These are phyloP conservation scores for Globisporangium polare DNA, from an alignment of 352 stramenopile species.

Conservation along the genomic window DNA sequence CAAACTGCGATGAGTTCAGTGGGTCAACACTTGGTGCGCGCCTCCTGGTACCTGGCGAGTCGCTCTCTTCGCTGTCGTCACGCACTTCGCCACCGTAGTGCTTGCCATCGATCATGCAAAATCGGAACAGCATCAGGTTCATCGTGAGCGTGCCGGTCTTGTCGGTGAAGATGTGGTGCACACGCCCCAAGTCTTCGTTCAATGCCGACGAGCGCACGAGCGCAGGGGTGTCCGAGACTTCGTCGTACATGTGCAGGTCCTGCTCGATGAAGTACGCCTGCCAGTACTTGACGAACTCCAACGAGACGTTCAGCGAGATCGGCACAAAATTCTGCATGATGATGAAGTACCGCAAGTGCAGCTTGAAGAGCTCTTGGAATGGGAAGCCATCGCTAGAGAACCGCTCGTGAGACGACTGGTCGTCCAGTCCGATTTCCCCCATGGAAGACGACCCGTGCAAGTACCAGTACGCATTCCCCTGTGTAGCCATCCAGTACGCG, in stretches of 20 bases:
- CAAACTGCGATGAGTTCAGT: constrained; percentile 27
- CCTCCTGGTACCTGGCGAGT: neutral
- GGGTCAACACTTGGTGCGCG: neutral
- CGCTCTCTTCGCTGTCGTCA: constrained; percentile 39
- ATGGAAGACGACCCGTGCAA: constrained; percentile 18
- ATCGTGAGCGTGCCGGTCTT: constrained; percentile 95
- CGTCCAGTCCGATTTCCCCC: neutral
- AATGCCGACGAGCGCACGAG: constrained; percentile 79
- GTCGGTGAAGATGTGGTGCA: constrained; percentile 92
- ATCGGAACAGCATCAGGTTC: constrained; percentile 97
- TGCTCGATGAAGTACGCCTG: constrained; percentile 95
- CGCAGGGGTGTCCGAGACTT: constrained; percentile 81
- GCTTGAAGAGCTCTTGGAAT: constrained; percentile 58
- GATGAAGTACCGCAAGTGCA: constrained; percentile 94
- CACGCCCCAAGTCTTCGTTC: constrained; percentile 91
- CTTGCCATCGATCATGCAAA: constrained; percentile 91
- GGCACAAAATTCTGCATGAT: constrained; percentile 98
- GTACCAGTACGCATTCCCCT: constrained; percentile 71
- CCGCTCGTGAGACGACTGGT: neutral
- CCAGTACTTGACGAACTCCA: constrained; percentile 96
- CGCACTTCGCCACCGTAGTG: constrained; percentile 86
- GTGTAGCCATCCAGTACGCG: constrained; percentile 60
- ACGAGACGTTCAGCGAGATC: constrained; percentile 97
- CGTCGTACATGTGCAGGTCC: constrained; percentile 91
- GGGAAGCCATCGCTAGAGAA: constrained; percentile 25